Conservation (phyloP, 805 yeast genomes). For the Lipomyces spencermartinsiae region DNA sequence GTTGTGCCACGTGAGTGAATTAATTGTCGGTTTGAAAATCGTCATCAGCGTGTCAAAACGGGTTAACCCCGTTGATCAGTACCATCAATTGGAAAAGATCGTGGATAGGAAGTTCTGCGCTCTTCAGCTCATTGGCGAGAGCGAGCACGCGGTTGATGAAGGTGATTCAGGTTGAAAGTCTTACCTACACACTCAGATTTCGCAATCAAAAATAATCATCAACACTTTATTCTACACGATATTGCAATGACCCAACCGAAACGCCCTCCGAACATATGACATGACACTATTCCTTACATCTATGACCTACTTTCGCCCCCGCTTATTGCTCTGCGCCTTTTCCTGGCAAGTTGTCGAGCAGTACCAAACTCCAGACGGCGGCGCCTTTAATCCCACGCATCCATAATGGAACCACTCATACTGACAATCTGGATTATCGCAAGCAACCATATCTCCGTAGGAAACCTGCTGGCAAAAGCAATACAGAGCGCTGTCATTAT, state of each 20-base stretch:
- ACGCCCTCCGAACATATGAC: background rate
- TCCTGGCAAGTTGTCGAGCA: conserved; percentile 62
- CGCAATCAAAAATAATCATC: background rate
- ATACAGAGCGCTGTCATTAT: conserved; percentile 70
- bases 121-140: no score
- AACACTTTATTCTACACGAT: background rate
- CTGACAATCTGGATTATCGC: conserved; percentile 88
- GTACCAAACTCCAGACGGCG: conserved; percentile 93
- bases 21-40: no score
- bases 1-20: no score
- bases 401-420: conserved; percentile 96
- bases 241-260: background rate
- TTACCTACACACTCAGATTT: background rate
- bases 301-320: conserved; percentile 25
- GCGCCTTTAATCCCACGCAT: conserved; percentile 87
- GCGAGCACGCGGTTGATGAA: no score
- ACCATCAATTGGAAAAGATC: no score
- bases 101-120: no score
- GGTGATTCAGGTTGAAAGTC: background rate
- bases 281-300: background rate
- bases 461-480: conserved; percentile 95
- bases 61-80: no score
- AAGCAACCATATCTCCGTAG: conserved; percentile 95
- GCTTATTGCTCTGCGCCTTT: conserved; percentile 24
- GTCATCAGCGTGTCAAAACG: no score